These are phyloP conservation scores for Mycena kentingensis DNA, from an alignment of 768 basidiomycete genomes.

Conservation along the genomic window DNA sequence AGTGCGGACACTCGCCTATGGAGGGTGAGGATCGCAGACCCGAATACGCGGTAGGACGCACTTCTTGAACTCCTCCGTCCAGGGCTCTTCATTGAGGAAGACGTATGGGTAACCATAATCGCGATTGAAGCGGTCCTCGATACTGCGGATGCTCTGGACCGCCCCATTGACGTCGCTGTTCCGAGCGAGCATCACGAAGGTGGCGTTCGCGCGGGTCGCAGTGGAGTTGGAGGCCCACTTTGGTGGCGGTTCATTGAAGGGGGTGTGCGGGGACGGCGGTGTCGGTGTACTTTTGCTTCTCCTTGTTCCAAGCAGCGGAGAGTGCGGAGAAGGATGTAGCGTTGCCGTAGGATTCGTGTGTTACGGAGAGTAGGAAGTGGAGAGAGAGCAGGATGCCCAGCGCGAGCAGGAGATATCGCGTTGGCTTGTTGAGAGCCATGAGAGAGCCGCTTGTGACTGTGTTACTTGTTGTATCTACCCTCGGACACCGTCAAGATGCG, in stretches of 20 bases:
- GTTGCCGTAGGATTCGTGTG: slow-evolving; percentile 52
- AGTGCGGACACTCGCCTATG: slow-evolving; percentile 33
- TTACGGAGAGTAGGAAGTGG: slow-evolving; percentile 53
- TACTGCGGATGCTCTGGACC: slow-evolving; percentile 68
- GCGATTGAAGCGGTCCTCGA: slow-evolving; percentile 84
- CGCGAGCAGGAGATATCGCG: slow-evolving; percentile 13
- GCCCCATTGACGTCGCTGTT: slow-evolving; percentile 66
- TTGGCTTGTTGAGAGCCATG: slow-evolving; percentile 13
- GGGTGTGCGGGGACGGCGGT: slow-evolving; percentile 38
- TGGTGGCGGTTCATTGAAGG: slow-evolving; percentile 16
- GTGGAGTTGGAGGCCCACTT: slow-evolving; percentile 7
- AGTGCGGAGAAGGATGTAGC: slow-evolving; percentile 45
- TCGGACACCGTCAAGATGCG: neutral
- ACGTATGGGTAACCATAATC: slow-evolving; percentile 81
- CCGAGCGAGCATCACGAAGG: slow-evolving; percentile 58
- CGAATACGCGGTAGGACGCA: slow-evolving; percentile 31
- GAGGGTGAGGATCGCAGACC: neutral
- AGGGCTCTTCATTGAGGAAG: slow-evolving; percentile 82
- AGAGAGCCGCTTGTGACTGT: too few relatives aligned
- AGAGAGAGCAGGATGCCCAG: slow-evolving; percentile 14
- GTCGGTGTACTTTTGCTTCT: slow-evolving; percentile 20
- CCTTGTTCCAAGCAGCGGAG: slow-evolving; percentile 3
- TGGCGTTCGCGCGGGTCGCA: slow-evolving; percentile 38
- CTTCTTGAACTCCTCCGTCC: slow-evolving; percentile 77
- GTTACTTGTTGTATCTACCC: slow-evolving; percentile 4